These are phyloP conservation scores for Ascoidea tarda DNA, from an alignment of 805 yeast genomes.

Conservation along the genomic window DNA sequence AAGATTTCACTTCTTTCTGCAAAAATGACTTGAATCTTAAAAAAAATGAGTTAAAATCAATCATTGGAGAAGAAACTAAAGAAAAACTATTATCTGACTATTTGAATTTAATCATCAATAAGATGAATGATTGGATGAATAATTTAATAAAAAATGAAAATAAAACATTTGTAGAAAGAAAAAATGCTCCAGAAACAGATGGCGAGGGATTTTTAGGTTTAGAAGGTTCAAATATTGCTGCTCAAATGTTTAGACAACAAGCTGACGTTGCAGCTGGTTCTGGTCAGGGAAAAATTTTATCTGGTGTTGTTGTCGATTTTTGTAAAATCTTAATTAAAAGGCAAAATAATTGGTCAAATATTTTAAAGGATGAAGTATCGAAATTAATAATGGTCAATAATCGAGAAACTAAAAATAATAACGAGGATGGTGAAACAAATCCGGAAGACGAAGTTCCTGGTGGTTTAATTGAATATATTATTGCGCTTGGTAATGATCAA, in stretches of 20 bases:
- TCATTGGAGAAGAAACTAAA: conserved; percentile 61
- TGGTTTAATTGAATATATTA: conserved; percentile 67
- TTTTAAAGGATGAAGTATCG: conserved; percentile 40
- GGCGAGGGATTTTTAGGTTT: conserved; percentile 50
- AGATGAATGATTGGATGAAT: conserved; percentile 76
- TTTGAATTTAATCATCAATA: conserved; percentile 49
- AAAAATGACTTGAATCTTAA: conserved; percentile 33
- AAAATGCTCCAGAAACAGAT: conserved; percentile 61
- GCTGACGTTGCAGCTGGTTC: conserved; percentile 79
- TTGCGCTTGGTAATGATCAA: conserved; percentile 79
- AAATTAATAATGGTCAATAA: conserved; percentile 16
- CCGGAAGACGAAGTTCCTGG: conserved; percentile 37
- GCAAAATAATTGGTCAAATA: conserved; percentile 44
- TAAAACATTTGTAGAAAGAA: conserved; percentile 46
- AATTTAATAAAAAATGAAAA: conserved; percentile 58
- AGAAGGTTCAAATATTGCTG: conserved; percentile 67
- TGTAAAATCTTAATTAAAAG: conserved; percentile 43
- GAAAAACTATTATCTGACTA: conserved; percentile 67
- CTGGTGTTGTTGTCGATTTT: conserved; percentile 67
- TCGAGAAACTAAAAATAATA: conserved; percentile 18
- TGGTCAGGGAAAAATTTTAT: conserved; percentile 64
- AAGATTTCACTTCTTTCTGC: conserved; percentile 44
- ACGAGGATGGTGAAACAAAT: conserved; percentile 21
- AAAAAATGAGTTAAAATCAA: conserved; percentile 32
- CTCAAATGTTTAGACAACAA: conserved; percentile 79